Evolutionary conservation across 176 grass and related monocot species (phyloP), one percentile per base, ranked within the genome.

Genomic region (Rhipidocladum racemiflorum): DNA sequence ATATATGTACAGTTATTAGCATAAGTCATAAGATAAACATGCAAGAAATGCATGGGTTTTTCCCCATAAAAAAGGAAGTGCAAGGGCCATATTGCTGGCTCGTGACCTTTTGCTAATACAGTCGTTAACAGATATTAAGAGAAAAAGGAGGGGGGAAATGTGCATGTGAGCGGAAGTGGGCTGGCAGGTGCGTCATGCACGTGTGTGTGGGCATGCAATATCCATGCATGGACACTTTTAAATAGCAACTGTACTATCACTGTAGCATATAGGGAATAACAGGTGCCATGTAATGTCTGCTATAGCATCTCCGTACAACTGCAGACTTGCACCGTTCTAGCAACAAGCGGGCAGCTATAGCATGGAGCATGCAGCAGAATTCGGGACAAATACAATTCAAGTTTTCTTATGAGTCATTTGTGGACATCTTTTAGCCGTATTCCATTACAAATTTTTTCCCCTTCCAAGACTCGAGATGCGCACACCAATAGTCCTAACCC

Each of bases 151-250:
- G 9, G 8, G 21, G 53, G 9, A 23, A 8, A 56, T 56, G 54
- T 56, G 53, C 3, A 9, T n/a, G 53, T 55, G 54, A 23, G 51
- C 2, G 9, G 21, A 23, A 24, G 54, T 0, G 1, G 54, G n/a
- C 3, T 0, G 54, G n/a, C 54, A 57, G 54, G 21, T 57, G 21
- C 21, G 24, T 57, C n/a, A 57, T 8, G 8, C 2, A 0, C 0
- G 21, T 0, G 3, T 4, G 9, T 56, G 21, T 24, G 54, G 8
- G 40, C 20, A 57, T 44, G 6, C 25, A 25, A 49, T 78, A 61
- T 72, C 79, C 39, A 70, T 57, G 46, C 28, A 61, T 57, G 54
- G 54, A 57, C 54, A 57, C n/a, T 57, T 57, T 57, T 24, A 57
- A 57, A 57, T 12, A 24, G 21, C 54, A 57, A 0, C 9, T 24